Percentiles rank a stretch among this genome's conserved stretches.
phyloP scores from a whole-genome alignment of 305 asterid species.

The Fraxinus nigra region DNA sequence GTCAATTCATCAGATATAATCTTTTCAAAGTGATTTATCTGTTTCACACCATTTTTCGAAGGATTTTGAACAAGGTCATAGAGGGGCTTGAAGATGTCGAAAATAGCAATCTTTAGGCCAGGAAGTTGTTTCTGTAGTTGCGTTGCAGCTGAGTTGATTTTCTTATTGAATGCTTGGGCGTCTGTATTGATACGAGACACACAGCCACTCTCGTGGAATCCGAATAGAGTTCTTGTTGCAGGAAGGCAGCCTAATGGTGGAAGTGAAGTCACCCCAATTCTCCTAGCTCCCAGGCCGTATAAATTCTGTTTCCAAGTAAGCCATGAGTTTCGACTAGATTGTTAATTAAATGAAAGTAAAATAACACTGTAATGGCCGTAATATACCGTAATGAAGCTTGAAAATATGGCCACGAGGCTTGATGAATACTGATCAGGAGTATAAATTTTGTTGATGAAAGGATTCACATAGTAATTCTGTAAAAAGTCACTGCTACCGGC shows the following conservation, averaged over 20 bases:
- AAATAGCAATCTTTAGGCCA: slow-evolving; percentile 60
- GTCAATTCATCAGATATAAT: neutral
- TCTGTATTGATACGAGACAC: slow-evolving; percentile 61
- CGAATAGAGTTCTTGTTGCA: slow-evolving; percentile 63
- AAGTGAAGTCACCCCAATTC: slow-evolving; percentile 79
- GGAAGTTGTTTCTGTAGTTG: slow-evolving; percentile 61
- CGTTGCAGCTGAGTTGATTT: slow-evolving; percentile 54
- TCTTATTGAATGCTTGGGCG: slow-evolving; percentile 74
- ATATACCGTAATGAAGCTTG: slow-evolving; percentile 53
- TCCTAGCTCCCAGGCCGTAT: slow-evolving; percentile 75
- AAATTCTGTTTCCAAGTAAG: slow-evolving; percentile 42
- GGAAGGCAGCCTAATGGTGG: slow-evolving; percentile 88
- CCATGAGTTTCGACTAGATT: neutral
- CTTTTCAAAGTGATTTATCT: neutral
- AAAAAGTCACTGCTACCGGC: slow-evolving; percentile 74
- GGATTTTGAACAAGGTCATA: slow-evolving; percentile 61
- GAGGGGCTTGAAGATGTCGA: slow-evolving; percentile 71
- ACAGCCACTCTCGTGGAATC: slow-evolving; percentile 62
- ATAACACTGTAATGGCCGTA: neutral
- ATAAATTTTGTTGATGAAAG: slow-evolving; percentile 54
- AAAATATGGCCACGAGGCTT: slow-evolving; percentile 51
- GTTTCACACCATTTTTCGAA: slow-evolving; percentile 41
- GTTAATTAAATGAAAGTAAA: neutral
- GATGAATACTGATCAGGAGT: slow-evolving; percentile 74
- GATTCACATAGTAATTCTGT: slow-evolving; percentile 80